Evolutionary conservation across 2,329 filamentous ascomycete species (phyloP).

Genomic region (Epichloe bromicola): DNA sequence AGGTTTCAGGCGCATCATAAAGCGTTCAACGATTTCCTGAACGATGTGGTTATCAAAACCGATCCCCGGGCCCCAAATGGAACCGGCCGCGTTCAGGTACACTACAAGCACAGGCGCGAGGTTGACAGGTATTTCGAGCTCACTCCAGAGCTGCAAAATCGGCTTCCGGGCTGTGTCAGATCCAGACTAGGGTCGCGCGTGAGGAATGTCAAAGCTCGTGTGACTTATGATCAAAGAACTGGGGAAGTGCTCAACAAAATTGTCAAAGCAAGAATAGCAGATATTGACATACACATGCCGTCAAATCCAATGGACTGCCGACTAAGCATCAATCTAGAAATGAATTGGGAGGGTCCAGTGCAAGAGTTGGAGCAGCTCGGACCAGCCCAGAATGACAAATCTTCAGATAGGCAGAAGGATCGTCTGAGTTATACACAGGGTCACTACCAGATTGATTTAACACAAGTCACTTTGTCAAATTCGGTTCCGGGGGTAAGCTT

Average conservation of each 20-base stretch:
- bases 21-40: slow-evolving; percentile 73
- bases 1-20: slow-evolving; percentile 58
- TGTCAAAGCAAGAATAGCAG: slow-evolving; percentile 77
- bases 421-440: slow-evolving; percentile 82
- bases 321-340: slow-evolving; percentile 89
- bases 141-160: slow-evolving; percentile 41
- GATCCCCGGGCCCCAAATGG: slow-evolving; percentile 37
- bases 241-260: slow-evolving; percentile 65
- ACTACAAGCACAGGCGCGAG: slow-evolving; percentile 73
- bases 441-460: slow-evolving; percentile 82
- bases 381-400: slow-evolving; percentile 23
- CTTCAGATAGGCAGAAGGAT: slow-evolving; percentile 67
- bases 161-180: slow-evolving; percentile 52
- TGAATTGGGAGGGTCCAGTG: slow-evolving; percentile 63
- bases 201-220: slow-evolving; percentile 37
- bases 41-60: slow-evolving; percentile 49
- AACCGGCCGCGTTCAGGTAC: slow-evolving; percentile 45
- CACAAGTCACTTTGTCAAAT: slow-evolving; percentile 57
- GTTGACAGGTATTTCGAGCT: slow-evolving; percentile 76
- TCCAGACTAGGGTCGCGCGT: slow-evolving; percentile 39
- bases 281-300: slow-evolving; percentile 80
- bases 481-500: slow-evolving; percentile 24
- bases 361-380: slow-evolving; percentile 36
- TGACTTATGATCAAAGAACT: slow-evolving; percentile 65
- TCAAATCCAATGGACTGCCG: slow-evolving; percentile 72